phyloP scores from a whole-genome alignment of 768 basidiomycete genomes.

The Lactarius indigo region DNA sequence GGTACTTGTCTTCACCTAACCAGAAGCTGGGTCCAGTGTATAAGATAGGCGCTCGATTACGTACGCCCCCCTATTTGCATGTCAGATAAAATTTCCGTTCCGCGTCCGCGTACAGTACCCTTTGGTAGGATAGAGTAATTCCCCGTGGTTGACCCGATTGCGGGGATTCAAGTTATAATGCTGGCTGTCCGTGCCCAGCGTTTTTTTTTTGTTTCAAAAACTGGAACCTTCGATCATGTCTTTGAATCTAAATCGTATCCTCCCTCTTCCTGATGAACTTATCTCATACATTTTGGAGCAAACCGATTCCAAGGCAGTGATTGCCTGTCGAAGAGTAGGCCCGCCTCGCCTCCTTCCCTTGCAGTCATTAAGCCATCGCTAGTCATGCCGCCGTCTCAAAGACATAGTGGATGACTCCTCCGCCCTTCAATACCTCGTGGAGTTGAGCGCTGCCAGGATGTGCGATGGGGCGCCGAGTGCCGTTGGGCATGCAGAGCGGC shows the following conservation, averaged over 20 bases:
- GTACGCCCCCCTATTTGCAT: too few species aligned
- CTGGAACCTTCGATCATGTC: not conserved
- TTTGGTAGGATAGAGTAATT: not conserved
- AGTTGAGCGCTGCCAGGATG: constrained; percentile 4
- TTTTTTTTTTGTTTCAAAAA: not conserved
- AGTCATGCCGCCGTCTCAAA: constrained; percentile 11
- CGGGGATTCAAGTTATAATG: constrained; percentile 1
- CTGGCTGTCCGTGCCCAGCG: not conserved
- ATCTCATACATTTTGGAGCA: not conserved
- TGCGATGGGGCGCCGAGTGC: not conserved
- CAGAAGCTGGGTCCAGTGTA: too few species aligned
- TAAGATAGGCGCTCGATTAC: too few species aligned
- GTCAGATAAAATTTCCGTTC: too few species aligned
- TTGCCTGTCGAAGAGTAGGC: constrained; percentile 11
- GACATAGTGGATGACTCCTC: constrained; percentile 1
- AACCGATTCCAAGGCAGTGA: constrained; percentile 9
- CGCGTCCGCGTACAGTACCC: too few species aligned
- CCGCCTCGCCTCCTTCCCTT: not conserved
- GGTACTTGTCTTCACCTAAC: too few species aligned
- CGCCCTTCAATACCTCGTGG: constrained; percentile 2
- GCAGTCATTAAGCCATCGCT: not conserved
- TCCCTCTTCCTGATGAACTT: constrained; percentile 6
- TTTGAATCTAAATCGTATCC: not conserved
- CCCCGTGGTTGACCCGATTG: not conserved
- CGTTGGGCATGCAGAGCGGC: not conserved